These are phyloP conservation scores for Asterochloris sp. DNA, from an alignment of 139 green algal genomes.

Conservation along the genomic window DNA sequence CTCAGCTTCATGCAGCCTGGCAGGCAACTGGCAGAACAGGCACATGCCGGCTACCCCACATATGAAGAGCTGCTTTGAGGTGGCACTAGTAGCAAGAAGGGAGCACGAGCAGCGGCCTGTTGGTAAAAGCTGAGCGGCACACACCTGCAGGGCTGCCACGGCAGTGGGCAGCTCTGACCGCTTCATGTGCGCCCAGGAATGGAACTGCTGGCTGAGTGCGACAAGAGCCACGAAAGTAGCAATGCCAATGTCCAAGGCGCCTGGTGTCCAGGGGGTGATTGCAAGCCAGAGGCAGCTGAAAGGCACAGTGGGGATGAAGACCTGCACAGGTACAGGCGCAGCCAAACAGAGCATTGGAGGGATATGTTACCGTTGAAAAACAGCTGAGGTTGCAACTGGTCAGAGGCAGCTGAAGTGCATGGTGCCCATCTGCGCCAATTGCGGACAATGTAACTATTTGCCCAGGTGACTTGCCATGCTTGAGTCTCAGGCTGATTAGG, in stretches of 20 bases:
- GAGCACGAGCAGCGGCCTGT: not conserved
- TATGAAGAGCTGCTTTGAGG: not conserved
- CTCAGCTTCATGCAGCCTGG: not conserved
- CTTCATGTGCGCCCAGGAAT: constrained; percentile 95
- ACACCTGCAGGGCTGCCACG: constrained; percentile 76
- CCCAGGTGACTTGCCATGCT: no score
- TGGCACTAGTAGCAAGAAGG: not conserved
- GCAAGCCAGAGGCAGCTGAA: constrained; percentile 35
- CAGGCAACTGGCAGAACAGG: not conserved
- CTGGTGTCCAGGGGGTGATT: constrained; percentile 32
- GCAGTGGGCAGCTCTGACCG: constrained; percentile 67
- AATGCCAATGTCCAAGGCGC: constrained; percentile 55
- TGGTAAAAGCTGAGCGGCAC: not conserved
- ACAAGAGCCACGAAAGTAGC: constrained; percentile 73
- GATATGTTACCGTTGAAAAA: no score
- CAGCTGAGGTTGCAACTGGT: not conserved
- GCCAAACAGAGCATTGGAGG: not conserved
- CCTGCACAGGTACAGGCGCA: constrained; percentile 1
- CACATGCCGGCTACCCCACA: not conserved
- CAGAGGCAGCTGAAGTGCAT: not conserved
- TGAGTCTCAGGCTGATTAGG: no score
- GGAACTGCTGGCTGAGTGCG: constrained; percentile 95
- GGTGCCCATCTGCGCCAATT: no score
- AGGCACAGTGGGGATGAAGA: constrained; percentile 34
- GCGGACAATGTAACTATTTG: no score